Base-by-base conservation (phyloP, 2,329 filamentous ascomycete genomes). In the Leptographium radiaticola region DNA sequence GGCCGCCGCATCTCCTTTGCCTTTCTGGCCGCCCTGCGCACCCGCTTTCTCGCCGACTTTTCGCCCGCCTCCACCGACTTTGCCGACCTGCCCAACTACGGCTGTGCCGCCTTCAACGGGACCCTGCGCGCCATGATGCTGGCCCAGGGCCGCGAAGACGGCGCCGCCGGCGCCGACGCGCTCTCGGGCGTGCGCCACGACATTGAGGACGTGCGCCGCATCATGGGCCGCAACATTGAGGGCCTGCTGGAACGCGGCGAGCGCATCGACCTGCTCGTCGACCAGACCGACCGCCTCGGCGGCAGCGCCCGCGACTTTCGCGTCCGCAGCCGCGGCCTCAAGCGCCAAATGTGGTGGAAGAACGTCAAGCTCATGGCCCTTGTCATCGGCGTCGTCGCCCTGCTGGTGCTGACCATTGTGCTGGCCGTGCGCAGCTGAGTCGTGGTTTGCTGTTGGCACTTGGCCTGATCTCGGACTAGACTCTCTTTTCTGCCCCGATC, bases 291-390 rank as follows among this genome's bases (percentile, higher is more conserved):
- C 66, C 77, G 89, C 45, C 70, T 98, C 42, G 93, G 91, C 15
- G 88, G 87, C 33, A 93, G 83, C 67, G 89, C 93, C 52, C 77
- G 84, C 62, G 93, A 98, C 66, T 98, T 98, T 66, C 76, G 93
- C 52, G 84, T 97, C 18, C 77, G 91, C 61, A 94, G 87, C 67
- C 75, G 89, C 31, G 89, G 89, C 1, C 69, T 98, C 62, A 87
- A 93, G 72, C 79, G 94, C 65, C 80, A 85, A 70, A 97, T 98
- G 93, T 98, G 93, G 93, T 97, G 91, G 91, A 97, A 97, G 83
- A 97, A 98, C 68, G 79, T 95, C 47, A 94, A 94, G 73, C 71
- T 98, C 61, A 95, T 97, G 89, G 84, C 80, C 8, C 68, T 98
- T 61, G 65, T 90, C 57, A 75, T 70, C 5, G 64, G 96, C 46